Base-by-base conservation (phyloP, 2,329 filamentous ascomycete genomes). In the Kalmusia sp. region DNA sequence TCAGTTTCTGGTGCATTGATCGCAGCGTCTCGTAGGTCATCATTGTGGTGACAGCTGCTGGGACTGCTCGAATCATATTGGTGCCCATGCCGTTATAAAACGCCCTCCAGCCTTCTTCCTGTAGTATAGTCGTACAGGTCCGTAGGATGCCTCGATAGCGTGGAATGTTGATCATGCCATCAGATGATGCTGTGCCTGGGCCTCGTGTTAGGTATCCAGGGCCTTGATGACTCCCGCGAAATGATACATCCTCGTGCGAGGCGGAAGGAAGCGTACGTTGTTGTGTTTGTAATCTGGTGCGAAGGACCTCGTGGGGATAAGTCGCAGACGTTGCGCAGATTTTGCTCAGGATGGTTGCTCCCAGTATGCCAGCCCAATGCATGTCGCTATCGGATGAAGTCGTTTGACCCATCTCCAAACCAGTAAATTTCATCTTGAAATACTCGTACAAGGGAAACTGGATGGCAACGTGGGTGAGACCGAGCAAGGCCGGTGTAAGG, bases 41-140 rank as follows among this genome's bases (percentile, higher is more conserved):
- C 89, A 99, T 96, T 3, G 95, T 99, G 22, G 96, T 96, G 68
- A 96, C 96, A 17, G 95, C 93, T 19, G 95, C 92, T 27, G 95
- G 95, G 11, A 99, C 89, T 6, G 95, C 95, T 51, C 95, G 86
- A 81, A 98, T 92, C 86, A 99, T 91, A 77, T 99, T 99, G 43
- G 93, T 96, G 31, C 95, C 95, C 82, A 99, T 92, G 30, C 95
- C 95, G 21, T 93, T 93, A 73, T 99, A 99, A 67, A 99, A 98
- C 3, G 93, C 93, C 57, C 90, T 84, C 93, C 93, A 97, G 6
- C 95, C 95, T 75, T 99, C 95, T 74, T 99, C 95, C 28, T 80
- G 80, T 31, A 97, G 78, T 56, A 99, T 98, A 2, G 88, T 93
- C 57, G 87, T 86, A 73, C 89, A 93, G 0, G 93, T 97, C 69